Evolutionary conservation across 345 rosid genomes (phyloP).

Genomic region (Lumnitzera racemosa): DNA sequence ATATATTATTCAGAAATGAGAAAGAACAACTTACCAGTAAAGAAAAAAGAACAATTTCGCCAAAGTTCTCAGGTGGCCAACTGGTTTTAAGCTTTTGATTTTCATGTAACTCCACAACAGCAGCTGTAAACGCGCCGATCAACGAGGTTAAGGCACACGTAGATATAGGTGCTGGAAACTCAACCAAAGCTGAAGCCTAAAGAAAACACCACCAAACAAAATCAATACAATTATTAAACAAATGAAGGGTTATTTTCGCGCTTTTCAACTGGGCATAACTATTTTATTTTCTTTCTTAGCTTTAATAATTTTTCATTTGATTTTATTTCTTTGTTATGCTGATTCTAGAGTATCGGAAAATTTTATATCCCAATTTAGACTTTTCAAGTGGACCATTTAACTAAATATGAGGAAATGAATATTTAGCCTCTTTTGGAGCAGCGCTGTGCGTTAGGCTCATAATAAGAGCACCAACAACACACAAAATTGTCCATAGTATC

Average conservation of each 20-base stretch:
- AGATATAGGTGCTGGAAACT: conserved; percentile 90
- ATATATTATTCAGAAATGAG: background rate
- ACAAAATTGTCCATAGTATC: conserved; percentile 65
- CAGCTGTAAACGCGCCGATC: conserved; percentile 58
- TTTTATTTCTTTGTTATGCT: too few species aligned
- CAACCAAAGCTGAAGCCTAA: conserved; percentile 59
- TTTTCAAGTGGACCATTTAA: conserved; percentile 31
- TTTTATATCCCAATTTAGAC: conserved; percentile 67
- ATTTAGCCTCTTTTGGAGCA: conserved; percentile 11
- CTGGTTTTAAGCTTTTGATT: conserved; percentile 24
- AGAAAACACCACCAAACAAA: background rate
- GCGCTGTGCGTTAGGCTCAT: conserved; percentile 83
- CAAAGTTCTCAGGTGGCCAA: conserved; percentile 28
- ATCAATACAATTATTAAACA: too few species aligned
- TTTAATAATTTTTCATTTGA: too few species aligned
- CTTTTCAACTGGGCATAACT: background rate
- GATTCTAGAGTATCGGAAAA: conserved; percentile 64
- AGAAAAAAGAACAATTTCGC: conserved; percentile 38
- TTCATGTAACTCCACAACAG: conserved; percentile 33
- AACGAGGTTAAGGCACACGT: conserved; percentile 62
- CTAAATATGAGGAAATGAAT: background rate
- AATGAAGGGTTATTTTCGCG: too few species aligned
- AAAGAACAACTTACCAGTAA: conserved; percentile 34
- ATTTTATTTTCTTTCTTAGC: too few species aligned
- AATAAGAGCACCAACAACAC: conserved; percentile 66